Evolutionary conservation across 495 filamentous ascomycete genomes (phyloP).

Genomic region (Lichina pygmaea): DNA sequence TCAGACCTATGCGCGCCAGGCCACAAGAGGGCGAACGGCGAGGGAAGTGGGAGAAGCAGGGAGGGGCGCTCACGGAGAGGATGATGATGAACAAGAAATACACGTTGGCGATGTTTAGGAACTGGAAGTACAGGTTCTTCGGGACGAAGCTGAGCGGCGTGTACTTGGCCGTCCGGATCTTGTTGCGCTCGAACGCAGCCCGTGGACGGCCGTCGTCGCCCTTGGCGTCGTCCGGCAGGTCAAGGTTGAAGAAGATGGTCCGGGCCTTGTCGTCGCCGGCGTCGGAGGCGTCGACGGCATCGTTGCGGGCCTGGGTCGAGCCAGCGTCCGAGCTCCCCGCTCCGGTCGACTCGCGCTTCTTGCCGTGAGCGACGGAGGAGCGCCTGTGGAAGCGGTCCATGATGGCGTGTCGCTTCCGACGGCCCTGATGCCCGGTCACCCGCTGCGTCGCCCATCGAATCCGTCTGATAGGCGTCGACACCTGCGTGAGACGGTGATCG

Average conservation of each 20-base stretch:
- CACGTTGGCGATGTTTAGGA: constrained; percentile 95
- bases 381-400: constrained; percentile 49
- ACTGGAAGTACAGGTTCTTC: constrained; percentile 91
- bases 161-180: constrained; percentile 94
- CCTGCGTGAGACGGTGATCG: not conserved
- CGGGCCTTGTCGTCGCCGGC: constrained; percentile 12
- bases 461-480: constrained; percentile 29
- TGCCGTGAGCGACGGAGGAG: constrained; percentile 29
- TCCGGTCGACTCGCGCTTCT: constrained; percentile 37
- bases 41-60: not conserved
- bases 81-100: constrained; percentile 97
- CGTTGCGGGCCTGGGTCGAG: constrained; percentile 11
- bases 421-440: constrained; percentile 39
- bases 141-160: constrained; percentile 90
- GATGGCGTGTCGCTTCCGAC: constrained; percentile 62
- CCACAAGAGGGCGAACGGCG: not conserved
- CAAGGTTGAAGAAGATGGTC: constrained; percentile 62
- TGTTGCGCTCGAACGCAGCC: constrained; percentile 59
- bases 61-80: constrained; percentile 41
- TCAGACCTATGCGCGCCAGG: not conserved
- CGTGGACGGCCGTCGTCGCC: constrained; percentile 61
- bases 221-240: constrained; percentile 47
- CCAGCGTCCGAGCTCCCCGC: constrained; percentile 7
- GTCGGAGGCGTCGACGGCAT: constrained; percentile 11
- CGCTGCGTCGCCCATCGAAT: constrained; percentile 89